phyloP scores from a whole-genome alignment of 140 eudicot species.

The Stevia rebaudiana region DNA sequence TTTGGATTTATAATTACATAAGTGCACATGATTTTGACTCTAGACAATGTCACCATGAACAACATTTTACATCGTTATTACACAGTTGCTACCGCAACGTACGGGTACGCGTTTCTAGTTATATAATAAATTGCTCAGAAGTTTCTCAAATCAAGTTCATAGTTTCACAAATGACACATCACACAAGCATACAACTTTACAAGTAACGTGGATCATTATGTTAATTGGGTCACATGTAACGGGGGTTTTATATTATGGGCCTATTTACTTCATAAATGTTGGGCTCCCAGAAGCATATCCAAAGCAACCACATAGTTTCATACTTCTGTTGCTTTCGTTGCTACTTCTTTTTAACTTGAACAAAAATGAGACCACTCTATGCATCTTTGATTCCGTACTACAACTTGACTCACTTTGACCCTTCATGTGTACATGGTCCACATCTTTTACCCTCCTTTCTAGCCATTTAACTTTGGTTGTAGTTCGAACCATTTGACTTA shows the following conservation, averaged over 20 bases:
- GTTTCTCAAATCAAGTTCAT: too few species aligned
- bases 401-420: slow-evolving; percentile 22
- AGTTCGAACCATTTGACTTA: slow-evolving; percentile 25
- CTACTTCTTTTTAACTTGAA: slow-evolving; percentile 33
- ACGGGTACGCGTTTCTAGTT: too few species aligned
- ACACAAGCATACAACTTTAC: too few species aligned
- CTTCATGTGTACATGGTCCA: slow-evolving; percentile 16
- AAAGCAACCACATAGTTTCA: slow-evolving; percentile 37
- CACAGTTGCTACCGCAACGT: too few species aligned
- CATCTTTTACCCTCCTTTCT: slow-evolving; percentile 14
- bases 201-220: too few species aligned
- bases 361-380: slow-evolving; percentile 40
- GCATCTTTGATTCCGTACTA: slow-evolving; percentile 36
- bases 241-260: slow-evolving; percentile 8
- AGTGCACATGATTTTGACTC: too few species aligned
- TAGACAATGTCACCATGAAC: too few species aligned
- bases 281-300: slow-evolving; percentile 37
- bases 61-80: too few species aligned
- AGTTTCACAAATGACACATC: too few species aligned
- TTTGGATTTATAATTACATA: too few species aligned
- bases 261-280: slow-evolving; percentile 19
- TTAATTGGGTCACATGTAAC: slow-evolving; percentile 12
- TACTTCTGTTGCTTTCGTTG: slow-evolving; percentile 22
- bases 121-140: too few species aligned
- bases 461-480: slow-evolving; percentile 19